Evolutionary conservation across 805 yeast genomes (phyloP), one percentile per base, ranked within the genome.

Genomic region (Sugiyamaella boreocaroliniensis): DNA sequence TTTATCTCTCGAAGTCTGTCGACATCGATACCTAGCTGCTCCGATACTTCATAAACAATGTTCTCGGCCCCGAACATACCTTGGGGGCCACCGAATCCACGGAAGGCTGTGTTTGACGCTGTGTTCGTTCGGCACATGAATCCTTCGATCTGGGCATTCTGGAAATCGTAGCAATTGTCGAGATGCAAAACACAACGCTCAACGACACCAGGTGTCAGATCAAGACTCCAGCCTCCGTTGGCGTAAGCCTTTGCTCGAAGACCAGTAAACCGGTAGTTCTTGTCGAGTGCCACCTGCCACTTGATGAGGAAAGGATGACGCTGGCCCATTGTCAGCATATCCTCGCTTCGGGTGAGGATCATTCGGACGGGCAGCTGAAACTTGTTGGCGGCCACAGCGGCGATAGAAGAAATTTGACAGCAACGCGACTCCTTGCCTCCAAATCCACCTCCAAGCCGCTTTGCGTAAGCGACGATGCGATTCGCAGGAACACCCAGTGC

Each of bases 1-100:
- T 75, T 75, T 44, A 58, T 58, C 32, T 63, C 64, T 40, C 79
- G 60, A 29, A 75, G 60, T 32, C 58, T 52, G 40, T 76, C 78
- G 5, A 73, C 68, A 52, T 74, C 75, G 40, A 75, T 55, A 0
- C 67, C 68, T 43, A 74, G 64, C 54, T 58, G 56, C 57, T 75
- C 78, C 16, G 76, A 64, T 20, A 75, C 70, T 40, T 71, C 69
- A 44, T 64, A 62, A 40, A 75, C 66, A 46, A 75, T 70, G 16
- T 69, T 58, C 55, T 75, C 79, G 2, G 73, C 72, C 37, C 68
- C 65, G 53, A 70, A 73, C 74, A 75, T 73, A 4, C 79, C 79
- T 50, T 76, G 79, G 7, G 77, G 79, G 2, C 76, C 79, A 26
- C 79, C 79, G 59, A 75, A 75, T 2, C 78, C 76, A 53, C 79